Conservation (phyloP, 345 rosid genomes). For the Ceriops tagal region DNA sequence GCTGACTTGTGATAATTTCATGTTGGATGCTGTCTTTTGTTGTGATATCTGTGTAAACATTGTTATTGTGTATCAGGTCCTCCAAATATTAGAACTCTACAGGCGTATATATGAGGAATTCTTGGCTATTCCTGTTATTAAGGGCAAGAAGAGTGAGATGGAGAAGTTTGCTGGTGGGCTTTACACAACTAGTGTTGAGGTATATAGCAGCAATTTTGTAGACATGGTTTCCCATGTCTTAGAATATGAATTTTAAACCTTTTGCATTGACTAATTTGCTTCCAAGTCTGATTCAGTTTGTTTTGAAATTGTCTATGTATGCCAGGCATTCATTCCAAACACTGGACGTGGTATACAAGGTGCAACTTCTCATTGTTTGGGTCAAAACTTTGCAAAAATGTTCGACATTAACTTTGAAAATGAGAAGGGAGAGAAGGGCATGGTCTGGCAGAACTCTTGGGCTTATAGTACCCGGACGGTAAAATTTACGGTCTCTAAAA, state of each 20-base stretch:
- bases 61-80: constrained; percentile 42
- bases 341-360: constrained; percentile 98
- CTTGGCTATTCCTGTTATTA: constrained; percentile 85
- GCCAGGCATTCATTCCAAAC: constrained; percentile 91
- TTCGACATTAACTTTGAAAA: constrained; percentile 88
- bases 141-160: constrained; percentile 93
- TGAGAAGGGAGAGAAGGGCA: constrained; percentile 82
- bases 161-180: constrained; percentile 98
- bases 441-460: constrained; percentile 99
- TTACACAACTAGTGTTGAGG: constrained; percentile 97
- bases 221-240: not conserved
- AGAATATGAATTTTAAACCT: not conserved
- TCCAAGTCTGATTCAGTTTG: not conserved
- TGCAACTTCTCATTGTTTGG: constrained; percentile 95
- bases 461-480: constrained; percentile 93
- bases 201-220: constrained; percentile 16
- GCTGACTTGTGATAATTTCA: not conserved
- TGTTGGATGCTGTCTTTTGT: not conserved
- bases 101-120: constrained; percentile 83
- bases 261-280: constrained; percentile 4
- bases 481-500: constrained; percentile 11
- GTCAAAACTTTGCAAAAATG: constrained; percentile 97
- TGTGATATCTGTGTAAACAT: not conserved
- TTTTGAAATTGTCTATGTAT: constrained; percentile 10
- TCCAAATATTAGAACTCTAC: constrained; percentile 80